A percentile compares a stretch with the other conserved stretches of the same genome.
Conservation (phyloP, 179 eudicot species). For the Beta macrorhiza region DNA sequence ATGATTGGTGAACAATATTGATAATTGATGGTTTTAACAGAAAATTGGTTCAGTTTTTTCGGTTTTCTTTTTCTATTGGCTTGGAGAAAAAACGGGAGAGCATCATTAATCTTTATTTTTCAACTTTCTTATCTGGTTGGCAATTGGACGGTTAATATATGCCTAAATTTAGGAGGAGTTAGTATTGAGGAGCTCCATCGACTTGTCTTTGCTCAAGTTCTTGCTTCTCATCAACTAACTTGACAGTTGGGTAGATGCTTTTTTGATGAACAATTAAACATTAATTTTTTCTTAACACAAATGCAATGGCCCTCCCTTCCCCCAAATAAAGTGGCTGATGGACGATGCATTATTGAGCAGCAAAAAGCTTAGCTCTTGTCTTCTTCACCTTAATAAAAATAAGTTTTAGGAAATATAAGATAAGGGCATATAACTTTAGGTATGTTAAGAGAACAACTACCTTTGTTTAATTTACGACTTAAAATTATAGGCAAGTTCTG, state of each 20-base stretch:
- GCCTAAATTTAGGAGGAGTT: slow-evolving; percentile 67
- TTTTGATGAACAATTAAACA: not conserved
- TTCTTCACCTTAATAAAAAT: not conserved
- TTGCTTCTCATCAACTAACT: slow-evolving; percentile 89
- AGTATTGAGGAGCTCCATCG: slow-evolving; percentile 94
- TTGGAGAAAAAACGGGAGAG: not conserved
- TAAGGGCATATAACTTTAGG: not conserved
- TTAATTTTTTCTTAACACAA: not conserved
- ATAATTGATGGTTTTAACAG: no score
- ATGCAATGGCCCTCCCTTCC: not conserved
- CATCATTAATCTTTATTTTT: not conserved
- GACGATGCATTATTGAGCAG: not conserved
- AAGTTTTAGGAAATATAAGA: not conserved
- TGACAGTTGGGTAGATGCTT: slow-evolving; percentile 70
- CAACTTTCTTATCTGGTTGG: not conserved
- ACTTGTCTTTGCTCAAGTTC: slow-evolving; percentile 90
- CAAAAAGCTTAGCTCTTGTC: not conserved
- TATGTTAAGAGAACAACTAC: not conserved
- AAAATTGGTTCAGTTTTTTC: not conserved
- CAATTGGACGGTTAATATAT: not conserved
- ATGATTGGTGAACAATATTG: not conserved
- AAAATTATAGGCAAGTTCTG: not conserved
- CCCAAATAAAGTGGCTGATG: not conserved
- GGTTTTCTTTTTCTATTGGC: no score
- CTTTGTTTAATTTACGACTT: not conserved